These are phyloP conservation scores for Ceratocystis colombiana DNA, from an alignment of 2,329 filamentous ascomycete genomes.

Conservation along the genomic window DNA sequence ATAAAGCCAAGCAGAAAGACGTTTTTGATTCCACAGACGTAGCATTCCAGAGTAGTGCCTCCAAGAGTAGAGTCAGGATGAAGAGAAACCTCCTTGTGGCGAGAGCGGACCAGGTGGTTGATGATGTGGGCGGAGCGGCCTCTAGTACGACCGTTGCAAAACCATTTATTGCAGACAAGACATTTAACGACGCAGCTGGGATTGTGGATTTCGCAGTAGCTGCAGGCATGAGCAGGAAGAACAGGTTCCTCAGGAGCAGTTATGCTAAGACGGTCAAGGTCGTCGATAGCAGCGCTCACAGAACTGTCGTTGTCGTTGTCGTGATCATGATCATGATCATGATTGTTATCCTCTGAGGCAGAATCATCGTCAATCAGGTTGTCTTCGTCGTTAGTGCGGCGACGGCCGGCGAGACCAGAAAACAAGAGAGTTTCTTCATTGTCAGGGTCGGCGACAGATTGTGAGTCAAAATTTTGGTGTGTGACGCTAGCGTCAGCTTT, in stretches of 20 bases:
- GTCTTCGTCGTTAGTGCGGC: slow-evolving; percentile 77
- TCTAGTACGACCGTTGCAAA: slow-evolving; percentile 94
- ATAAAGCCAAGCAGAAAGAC: slow-evolving; percentile 97
- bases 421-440: slow-evolving; percentile 70
- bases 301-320: slow-evolving; percentile 70
- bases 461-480: slow-evolving; percentile 19
- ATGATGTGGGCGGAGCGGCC: slow-evolving; percentile 96
- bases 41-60: slow-evolving; percentile 94
- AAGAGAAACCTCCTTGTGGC: slow-evolving; percentile 96
- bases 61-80: slow-evolving; percentile 87
- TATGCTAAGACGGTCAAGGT: slow-evolving; percentile 54
- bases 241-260: slow-evolving; percentile 64
- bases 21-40: slow-evolving; percentile 99
- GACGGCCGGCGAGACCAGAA: slow-evolving; percentile 46
- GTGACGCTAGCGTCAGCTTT: slow-evolving; percentile 21
- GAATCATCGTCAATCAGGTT: slow-evolving; percentile 72
- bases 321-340: slow-evolving; percentile 47
- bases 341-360: slow-evolving; percentile 82
- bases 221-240: slow-evolving; percentile 88
- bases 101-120: slow-evolving; percentile 91
- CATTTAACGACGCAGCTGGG: slow-evolving; percentile 94
- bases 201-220: slow-evolving; percentile 96
- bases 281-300: slow-evolving; percentile 71
- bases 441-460: slow-evolving; percentile 35
- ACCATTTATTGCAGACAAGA: slow-evolving; percentile 93